Evolutionary conservation across 2,329 filamentous ascomycete genomes (phyloP), one percentile per base, ranked within the genome.

Genomic region (Nothophaeocryptopus gaeumannii): DNA sequence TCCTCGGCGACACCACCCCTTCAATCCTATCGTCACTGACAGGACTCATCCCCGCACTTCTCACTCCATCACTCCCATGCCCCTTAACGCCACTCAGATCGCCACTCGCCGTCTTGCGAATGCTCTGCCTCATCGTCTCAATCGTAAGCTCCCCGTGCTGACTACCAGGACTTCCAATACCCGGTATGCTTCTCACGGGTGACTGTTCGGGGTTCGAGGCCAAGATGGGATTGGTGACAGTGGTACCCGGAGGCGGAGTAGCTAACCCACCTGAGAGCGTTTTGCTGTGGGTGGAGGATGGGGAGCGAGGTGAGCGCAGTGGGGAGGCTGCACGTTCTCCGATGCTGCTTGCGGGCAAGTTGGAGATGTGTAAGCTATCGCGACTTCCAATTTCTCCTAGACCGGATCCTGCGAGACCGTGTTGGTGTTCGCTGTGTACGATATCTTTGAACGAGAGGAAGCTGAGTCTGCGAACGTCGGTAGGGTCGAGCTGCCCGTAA

Each of bases 361-460:
- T 56, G 8, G 56, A 48, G 36, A 65, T 59, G 66, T 89, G 84
- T 49, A 88, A 77, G 47, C 84, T 85, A 53, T 92, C 87, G 57
- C 85, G 77, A 59, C 79, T 84, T 39, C 80, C 77, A 33, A 83
- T 80, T 29, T 81, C 82, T 29, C 55, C 47, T 8, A 63, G 32
- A 5, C 53, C 46, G 30, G 58, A 59, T 12, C 54, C 53, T n/a
- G 56, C 45, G 26, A 55, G 53, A 14, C 39, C 42, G 26, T 64
- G 58, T 20, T 60, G 55, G 62, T 92, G 88, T 67, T 93, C 88
- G 31, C 85, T 81, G 67, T 95, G 89, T 35, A 97, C 89, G 8
- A 97, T 89, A 63, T 97, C 92, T 54, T 92, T 91, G 70, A 97
- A 97, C 7, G 90, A 96, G 66, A 97, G 95, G 73, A 97, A 97